Base-by-base conservation (phyloP, 352 stramenopile genomes). In the Globisporangium echinulatum region DNA sequence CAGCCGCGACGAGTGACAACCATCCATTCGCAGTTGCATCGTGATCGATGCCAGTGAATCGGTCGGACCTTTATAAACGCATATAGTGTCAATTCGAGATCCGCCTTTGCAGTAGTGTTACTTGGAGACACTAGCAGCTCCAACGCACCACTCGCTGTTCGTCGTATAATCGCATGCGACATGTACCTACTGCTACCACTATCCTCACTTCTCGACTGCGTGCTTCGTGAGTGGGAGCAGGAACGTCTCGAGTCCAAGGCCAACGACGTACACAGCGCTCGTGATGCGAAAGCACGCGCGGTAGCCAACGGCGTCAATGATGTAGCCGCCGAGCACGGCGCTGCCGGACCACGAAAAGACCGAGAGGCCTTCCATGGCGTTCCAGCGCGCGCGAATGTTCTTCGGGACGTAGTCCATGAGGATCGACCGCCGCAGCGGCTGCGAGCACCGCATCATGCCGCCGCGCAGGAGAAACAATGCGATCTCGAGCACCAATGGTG, bases 391-490 rank as follows among this genome's bases (percentile, higher is more conserved):
- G 43, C 83, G 83, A 54, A 89, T 71, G 51, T 86, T 71, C 14
- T 49, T 49, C 9, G 43, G 79, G 43, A 92, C 83, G 62, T 79
- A 85, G 58, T 92, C 83, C 83, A 92, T 92, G 51, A 92, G 63
- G 13, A 92, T 72, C 11, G 83, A 90, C 2, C 80, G 80, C 38
- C 83, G 79, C 48, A 92, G 64, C 37, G 83, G 83, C 65, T 92
- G 80, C 37, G 83, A 92, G 58, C 83, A 92, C 43, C 83, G 80
- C 83, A 92, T 92, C 76, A 89, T 90, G 33, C 83, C 83, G 19
- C 80, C 80, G 49, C 83, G 79, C 68, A 90, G 76, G 37, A 90
- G 69, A 57, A 92, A 92, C 17, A 92, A 59, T 43, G 71, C 58
- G 48, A 92, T 79, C 67, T 92, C 77, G 7, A 88, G 54, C 25